A percentile compares a stretch with the other conserved stretches of the same genome.
Evolutionary conservation across 73 alveolate genomes (phyloP).

Genomic region (Paramecium sexaurelia): DNA sequence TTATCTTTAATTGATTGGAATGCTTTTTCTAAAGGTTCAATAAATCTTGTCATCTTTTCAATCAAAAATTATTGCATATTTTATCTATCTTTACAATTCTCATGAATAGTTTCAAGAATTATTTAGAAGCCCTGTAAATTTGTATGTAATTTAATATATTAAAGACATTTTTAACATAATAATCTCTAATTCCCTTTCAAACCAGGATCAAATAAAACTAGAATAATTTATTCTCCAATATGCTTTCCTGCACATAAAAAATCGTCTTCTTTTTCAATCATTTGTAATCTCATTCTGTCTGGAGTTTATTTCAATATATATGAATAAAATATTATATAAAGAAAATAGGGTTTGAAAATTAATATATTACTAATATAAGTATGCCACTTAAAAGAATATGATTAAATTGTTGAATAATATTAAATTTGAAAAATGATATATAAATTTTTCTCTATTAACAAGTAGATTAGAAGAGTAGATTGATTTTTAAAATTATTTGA

Average conservation of each 20-base stretch:
- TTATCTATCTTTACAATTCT: not conserved
- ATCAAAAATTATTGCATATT: not conserved
- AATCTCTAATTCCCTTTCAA: not conserved
- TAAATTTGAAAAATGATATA: too few species aligned
- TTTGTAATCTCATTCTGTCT: too few species aligned
- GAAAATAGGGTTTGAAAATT: too few species aligned
- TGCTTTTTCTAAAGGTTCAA: not conserved
- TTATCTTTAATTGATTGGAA: not conserved
- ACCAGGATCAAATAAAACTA: not conserved
- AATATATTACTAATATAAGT: too few species aligned
- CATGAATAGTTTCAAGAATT: not conserved
- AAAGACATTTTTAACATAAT: not conserved
- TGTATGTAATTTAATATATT: not conserved
- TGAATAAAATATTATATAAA: too few species aligned
- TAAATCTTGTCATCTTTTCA: not conserved
- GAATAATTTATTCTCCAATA: not conserved
- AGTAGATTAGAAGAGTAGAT: too few species aligned
- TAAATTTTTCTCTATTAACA: too few species aligned
- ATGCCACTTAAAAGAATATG: too few species aligned
- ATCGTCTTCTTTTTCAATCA: not conserved
- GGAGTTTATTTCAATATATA: too few species aligned
- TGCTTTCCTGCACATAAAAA: not conserved
- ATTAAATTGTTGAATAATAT: too few species aligned
- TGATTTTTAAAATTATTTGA: too few species aligned
- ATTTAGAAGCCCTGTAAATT: not conserved